Evolutionary conservation across 805 yeast genomes (phyloP).

Genomic region (Monosporozyma unispora): DNA sequence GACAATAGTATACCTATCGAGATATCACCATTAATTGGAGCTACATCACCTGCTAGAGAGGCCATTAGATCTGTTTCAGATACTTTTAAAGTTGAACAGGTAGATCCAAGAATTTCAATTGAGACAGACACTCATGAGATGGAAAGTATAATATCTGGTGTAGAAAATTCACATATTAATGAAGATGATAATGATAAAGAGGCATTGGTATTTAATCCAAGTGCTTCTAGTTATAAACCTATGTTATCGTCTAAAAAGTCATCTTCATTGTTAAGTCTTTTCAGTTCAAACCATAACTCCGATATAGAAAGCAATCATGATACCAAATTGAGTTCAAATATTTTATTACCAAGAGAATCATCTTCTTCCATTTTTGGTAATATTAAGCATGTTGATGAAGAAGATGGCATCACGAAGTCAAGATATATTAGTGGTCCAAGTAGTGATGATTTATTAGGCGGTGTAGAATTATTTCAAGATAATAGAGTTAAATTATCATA

Average conservation of each 20-base stretch:
- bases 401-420: not conserved
- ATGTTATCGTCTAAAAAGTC: constrained; percentile 15
- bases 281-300: constrained; percentile 14
- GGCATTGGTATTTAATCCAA: constrained; percentile 11
- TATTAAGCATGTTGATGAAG: not conserved
- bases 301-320: not conserved
- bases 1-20: constrained; percentile 18
- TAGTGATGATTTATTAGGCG: not conserved
- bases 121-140: constrained; percentile 7
- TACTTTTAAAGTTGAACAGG: constrained; percentile 10
- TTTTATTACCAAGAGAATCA: not conserved
- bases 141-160: constrained; percentile 16
- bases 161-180: not conserved
- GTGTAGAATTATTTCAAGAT: constrained; percentile 10
- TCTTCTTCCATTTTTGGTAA: constrained; percentile 1
- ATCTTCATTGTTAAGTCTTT: constrained; percentile 21
- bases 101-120: constrained; percentile 6
- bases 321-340: not conserved
- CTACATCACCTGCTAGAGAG: constrained; percentile 3
- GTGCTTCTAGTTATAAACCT: constrained; percentile 16
- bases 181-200: not conserved
- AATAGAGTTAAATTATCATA: constrained; percentile 13
- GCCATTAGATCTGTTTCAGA: constrained; percentile 13
- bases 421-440: not conserved
- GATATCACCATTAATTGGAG: constrained; percentile 11